phyloP scores from a whole-genome alignment of 768 basidiomycete species.

The Tulasnella sp. region DNA sequence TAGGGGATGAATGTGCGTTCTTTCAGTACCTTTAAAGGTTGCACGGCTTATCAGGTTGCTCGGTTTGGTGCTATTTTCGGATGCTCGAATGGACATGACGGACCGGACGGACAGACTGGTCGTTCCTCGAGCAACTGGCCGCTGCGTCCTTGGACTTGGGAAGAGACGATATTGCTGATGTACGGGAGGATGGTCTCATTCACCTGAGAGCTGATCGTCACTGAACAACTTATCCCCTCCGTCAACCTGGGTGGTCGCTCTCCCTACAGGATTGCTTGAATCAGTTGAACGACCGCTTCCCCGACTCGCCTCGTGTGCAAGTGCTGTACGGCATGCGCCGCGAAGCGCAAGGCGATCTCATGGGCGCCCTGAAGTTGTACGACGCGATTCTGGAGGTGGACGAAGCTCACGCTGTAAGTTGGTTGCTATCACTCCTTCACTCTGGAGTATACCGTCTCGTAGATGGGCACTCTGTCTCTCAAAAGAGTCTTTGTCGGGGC shows the following conservation, averaged over 20 bases:
- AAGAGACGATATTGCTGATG: conserved; percentile 60
- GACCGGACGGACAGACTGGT: conserved; percentile 45
- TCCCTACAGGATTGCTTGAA: conserved; percentile 45
- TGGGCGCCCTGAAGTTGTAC: conserved; percentile 50
- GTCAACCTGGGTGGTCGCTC: conserved; percentile 18
- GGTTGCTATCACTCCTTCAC: background rate
- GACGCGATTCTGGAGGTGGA: conserved; percentile 48
- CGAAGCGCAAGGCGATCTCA: conserved; percentile 44
- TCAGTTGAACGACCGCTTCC: conserved; percentile 54
- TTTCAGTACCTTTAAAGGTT: background rate
- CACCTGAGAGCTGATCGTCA: background rate
- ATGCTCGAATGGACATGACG: background rate
- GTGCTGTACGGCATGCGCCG: conserved; percentile 66
- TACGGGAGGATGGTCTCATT: conserved; percentile 24
- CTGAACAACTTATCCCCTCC: background rate
- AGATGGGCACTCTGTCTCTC: too few relatives aligned
- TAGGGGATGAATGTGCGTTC: conserved; percentile 7
- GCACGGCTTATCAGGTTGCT: background rate
- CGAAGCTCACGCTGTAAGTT: conserved; percentile 55
- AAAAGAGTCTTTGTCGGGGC: too few relatives aligned
- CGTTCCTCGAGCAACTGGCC: conserved; percentile 67
- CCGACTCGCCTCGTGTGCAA: conserved; percentile 67
- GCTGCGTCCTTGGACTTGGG: conserved; percentile 70
- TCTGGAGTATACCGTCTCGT: too few relatives aligned
- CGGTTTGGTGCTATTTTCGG: background rate